These are phyloP conservation scores for Verticillium tricorpus DNA, from an alignment of 2,329 filamentous ascomycete genomes.

Conservation along the genomic window DNA sequence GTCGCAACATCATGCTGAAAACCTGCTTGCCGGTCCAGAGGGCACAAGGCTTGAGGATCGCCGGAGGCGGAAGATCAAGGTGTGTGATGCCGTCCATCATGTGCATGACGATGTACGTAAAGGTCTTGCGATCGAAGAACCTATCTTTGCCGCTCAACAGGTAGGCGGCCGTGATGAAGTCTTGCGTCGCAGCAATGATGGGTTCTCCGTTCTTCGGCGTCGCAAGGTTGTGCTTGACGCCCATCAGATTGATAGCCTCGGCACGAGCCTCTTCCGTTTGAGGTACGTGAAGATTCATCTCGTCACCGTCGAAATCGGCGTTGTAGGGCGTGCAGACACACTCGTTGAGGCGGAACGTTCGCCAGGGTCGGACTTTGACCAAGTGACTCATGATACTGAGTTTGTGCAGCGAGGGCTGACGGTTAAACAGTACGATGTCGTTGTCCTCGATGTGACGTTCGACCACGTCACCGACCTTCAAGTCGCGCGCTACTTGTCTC, in stretches of 20 bases:
- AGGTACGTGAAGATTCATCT: constrained; percentile 98
- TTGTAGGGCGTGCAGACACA: constrained; percentile 99
- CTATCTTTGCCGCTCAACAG: constrained; percentile 87
- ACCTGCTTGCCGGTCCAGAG: constrained; percentile 98
- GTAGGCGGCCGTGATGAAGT: constrained; percentile 96
- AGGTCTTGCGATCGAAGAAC: constrained; percentile 85
- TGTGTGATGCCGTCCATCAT: constrained; percentile 81
- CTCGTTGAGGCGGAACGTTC: constrained; percentile 94
- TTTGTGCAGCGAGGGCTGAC: constrained; percentile 95
- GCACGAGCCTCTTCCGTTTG: constrained; percentile 95
- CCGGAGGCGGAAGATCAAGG: constrained; percentile 81
- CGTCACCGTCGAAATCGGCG: constrained; percentile 97
- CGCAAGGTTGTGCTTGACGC: constrained; percentile 91
- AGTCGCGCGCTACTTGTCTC: constrained; percentile 64
- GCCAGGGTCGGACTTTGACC: constrained; percentile 89
- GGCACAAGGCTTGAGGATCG: constrained; percentile 77
- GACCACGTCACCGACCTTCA: constrained; percentile 81
- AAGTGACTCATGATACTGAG: constrained; percentile 97
- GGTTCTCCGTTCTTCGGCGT: constrained; percentile 98
- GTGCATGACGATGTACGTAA: constrained; percentile 85
- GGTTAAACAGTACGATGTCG: constrained; percentile 96
- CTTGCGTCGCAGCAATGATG: constrained; percentile 97
- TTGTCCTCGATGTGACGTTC: constrained; percentile 93
- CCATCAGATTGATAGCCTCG: constrained; percentile 95
- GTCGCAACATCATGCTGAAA: constrained; percentile 86